Evolutionary conservation across 352 stramenopile genomes (phyloP), one percentile per base, ranked within the genome.

Genomic region (Aphanomyces invadans): DNA sequence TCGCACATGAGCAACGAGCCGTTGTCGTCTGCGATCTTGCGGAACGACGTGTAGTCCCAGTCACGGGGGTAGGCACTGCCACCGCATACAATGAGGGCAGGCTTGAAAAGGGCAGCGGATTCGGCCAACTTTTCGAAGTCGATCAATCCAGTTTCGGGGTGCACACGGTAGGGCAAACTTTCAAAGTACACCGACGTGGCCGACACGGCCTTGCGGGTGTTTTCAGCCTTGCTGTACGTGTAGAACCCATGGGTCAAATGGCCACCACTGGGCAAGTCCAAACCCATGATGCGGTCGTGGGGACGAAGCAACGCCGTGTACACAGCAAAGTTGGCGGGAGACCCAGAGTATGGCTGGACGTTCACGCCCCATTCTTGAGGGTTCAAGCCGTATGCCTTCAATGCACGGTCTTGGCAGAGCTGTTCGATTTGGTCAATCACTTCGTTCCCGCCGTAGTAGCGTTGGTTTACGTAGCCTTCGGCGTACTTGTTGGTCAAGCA

Each of bases 111-210:
- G 29, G 83, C 84, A 23, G 97, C 97, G 64, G 96, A 79, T 46
- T 97, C 83, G 15, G 87, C 88, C 39, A 99, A 85, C 69, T 97
- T 86, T 52, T 98, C 94, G 68, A 98, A 99, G 81, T 99, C 95
- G 60, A 99, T 97, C 25, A 98, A 79, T 46, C 97, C 97, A 12
- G 95, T 98, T 68, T 97, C 79, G 12, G 90, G 80, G 77, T 87
- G 80, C 49, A 99, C 95, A 32, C 89, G 87, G 87, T 99, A 99
- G 17, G 97, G 97, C 68, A 99, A 83, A 48, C 84, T 97, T 81
- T 99, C 97, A 73, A 99, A 99, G 87, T 99, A 99, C 5, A 99
- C 95, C n/a, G 92, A 98, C 10, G 97, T 99, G n/a, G 97, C 97
- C 3, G 93, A 98, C 68, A 99, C 96, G 59, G 94, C 95, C 86